Evolutionary conservation across 805 yeast species (phyloP).

Genomic region (Kodamaea hsintzibuensis): DNA sequence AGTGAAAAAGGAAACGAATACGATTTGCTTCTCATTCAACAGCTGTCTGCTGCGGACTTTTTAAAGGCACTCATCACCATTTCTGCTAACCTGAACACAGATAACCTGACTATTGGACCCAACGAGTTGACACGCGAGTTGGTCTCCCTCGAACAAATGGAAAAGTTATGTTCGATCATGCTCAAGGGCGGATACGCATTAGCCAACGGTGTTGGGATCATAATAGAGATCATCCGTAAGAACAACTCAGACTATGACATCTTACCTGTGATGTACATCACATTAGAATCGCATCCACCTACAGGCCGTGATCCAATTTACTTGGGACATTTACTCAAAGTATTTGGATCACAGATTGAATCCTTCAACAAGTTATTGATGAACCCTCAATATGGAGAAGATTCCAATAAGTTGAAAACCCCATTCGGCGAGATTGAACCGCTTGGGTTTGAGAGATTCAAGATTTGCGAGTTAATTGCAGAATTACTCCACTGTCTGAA

Average conservation of each 20-base stretch:
- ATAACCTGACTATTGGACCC: slow-evolving; percentile 47
- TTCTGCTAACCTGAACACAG: slow-evolving; percentile 47
- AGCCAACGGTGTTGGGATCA: slow-evolving; percentile 51
- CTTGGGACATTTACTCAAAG: slow-evolving; percentile 43
- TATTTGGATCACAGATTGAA: slow-evolving; percentile 39
- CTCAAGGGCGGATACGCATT: slow-evolving; percentile 47
- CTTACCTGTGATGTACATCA: slow-evolving; percentile 45
- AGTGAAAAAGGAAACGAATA: slow-evolving; percentile 9
- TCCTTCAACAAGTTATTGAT: slow-evolving; percentile 39
- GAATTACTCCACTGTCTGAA: slow-evolving; percentile 48
- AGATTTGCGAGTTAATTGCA: slow-evolving; percentile 48
- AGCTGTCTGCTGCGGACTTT: slow-evolving; percentile 46
- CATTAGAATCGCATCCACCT: slow-evolving; percentile 48
- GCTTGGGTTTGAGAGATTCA: slow-evolving; percentile 47
- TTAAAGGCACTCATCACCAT: slow-evolving; percentile 47
- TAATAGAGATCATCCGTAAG: slow-evolving; percentile 46
- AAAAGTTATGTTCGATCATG: slow-evolving; percentile 39
- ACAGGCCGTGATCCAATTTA: slow-evolving; percentile 50
- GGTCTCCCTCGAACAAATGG: slow-evolving; percentile 40
- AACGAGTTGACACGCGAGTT: slow-evolving; percentile 47
- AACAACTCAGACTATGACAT: slow-evolving; percentile 49
- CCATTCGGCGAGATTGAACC: slow-evolving; percentile 38
- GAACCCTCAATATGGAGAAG: slow-evolving; percentile 19
- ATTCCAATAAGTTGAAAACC: slow-evolving; percentile 19
- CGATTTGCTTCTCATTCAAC: slow-evolving; percentile 29